Evolutionary conservation across 164 flowering plant species (phyloP).

Genomic region (Euptelea pleiosperma): DNA sequence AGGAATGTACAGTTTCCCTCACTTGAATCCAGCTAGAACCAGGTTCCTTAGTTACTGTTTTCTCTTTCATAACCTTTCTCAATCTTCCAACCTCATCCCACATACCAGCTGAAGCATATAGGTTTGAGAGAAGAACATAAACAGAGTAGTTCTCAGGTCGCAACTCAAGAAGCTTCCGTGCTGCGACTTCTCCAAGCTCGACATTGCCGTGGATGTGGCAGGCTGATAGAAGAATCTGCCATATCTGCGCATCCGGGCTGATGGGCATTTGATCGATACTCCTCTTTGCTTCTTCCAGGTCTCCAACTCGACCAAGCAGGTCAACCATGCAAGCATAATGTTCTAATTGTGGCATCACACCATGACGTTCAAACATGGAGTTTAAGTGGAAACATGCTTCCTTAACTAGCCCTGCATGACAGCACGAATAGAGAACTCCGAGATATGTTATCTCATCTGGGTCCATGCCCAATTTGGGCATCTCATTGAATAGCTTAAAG

Average conservation of each 20-base stretch:
- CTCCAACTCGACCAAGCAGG: constrained; percentile 45
- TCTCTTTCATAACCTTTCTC: constrained; percentile 39
- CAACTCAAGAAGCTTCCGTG: constrained; percentile 33
- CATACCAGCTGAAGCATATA: constrained; percentile 38
- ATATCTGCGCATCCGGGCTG: constrained; percentile 39
- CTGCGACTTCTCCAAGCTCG: constrained; percentile 32
- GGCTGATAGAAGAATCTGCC: constrained; percentile 45
- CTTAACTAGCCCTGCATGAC: constrained; percentile 36
- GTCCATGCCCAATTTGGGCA: constrained; percentile 21
- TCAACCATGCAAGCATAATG: constrained; percentile 46
- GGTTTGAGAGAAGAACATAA: constrained; percentile 35
- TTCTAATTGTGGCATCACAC: constrained; percentile 31
- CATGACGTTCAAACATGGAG: constrained; percentile 32
- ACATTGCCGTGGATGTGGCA: constrained; percentile 33
- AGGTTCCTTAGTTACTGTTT: constrained; percentile 31
- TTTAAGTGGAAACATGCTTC: constrained; percentile 33
- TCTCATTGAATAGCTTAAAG: constrained; percentile 18
- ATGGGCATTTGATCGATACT: constrained; percentile 39
- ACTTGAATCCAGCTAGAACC: constrained; percentile 42
- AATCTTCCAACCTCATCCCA: constrained; percentile 36
- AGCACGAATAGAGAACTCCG: constrained; percentile 40
- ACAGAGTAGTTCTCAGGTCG: constrained; percentile 34
- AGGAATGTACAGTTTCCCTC: constrained; percentile 24
- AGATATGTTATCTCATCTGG: constrained; percentile 46
- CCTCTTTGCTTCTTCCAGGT: constrained; percentile 35